phyloP scores from a whole-genome alignment of 208 protist genomes.

The Trypanosoma lewisi region DNA sequence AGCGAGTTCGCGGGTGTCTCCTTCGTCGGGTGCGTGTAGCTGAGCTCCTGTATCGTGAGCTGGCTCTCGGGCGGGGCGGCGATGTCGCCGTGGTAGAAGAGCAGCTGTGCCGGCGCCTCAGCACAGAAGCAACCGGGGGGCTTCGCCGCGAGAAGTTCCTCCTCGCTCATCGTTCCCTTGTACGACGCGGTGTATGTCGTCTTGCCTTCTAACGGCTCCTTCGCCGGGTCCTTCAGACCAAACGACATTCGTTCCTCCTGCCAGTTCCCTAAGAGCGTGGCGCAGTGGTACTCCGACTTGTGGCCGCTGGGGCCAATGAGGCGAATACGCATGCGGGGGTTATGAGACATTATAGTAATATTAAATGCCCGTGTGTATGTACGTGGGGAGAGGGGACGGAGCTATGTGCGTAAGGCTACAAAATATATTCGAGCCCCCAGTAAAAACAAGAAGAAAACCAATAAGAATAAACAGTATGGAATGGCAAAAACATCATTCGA shows the following conservation, averaged over 20 bases:
- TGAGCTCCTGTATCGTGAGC: slow-evolving; percentile 62
- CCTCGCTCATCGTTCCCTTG: slow-evolving; percentile 28
- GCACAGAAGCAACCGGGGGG: slow-evolving; percentile 50
- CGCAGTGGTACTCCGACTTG: slow-evolving; percentile 83
- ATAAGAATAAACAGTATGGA: no score
- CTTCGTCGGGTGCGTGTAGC: slow-evolving; percentile 48
- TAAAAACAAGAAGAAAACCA: no score
- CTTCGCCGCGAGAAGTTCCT: slow-evolving; percentile 43
- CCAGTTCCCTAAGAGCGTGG: slow-evolving; percentile 85
- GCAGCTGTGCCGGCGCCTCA: slow-evolving; percentile 62
- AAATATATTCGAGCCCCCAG: no score
- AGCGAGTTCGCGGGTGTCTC: slow-evolving; percentile 33
- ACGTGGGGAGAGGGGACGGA: no score
- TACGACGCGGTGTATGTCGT: slow-evolving; percentile 67
- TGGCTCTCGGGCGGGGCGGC: slow-evolving; percentile 43
- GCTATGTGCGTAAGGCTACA: no score
- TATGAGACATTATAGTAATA: background rate
- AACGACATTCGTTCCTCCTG: slow-evolving; percentile 72
- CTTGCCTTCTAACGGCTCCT: slow-evolving; percentile 21
- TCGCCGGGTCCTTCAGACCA: slow-evolving; percentile 22
- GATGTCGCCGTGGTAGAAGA: slow-evolving; percentile 87
- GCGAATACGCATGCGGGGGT: slow-evolving; percentile 13
- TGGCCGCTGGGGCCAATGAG: slow-evolving; percentile 40
- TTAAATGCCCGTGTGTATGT: background rate
- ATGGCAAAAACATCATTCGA: no score